Percentiles rank a stretch among this genome's conserved stretches.
Evolutionary conservation across 179 eudicot species (phyloP).

Genomic region (Kewa caespitosa): DNA sequence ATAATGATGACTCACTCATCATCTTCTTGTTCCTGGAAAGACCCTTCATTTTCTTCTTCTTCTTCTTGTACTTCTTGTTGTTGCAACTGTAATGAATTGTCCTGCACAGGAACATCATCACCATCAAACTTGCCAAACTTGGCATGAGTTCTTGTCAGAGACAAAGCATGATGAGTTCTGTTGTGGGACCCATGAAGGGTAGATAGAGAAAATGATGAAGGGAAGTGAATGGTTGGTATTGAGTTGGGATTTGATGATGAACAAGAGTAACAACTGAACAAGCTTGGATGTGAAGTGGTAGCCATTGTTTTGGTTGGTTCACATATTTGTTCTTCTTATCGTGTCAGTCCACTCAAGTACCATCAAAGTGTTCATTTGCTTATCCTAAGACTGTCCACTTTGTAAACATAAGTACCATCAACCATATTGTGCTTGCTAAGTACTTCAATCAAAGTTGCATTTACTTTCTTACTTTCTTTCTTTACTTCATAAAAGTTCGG

Average conservation of each 20-base stretch:
- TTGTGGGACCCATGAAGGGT: conserved; percentile 28
- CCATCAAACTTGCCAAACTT: conserved; percentile 71
- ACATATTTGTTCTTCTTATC: too few relatives aligned
- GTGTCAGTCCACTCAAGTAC: too few relatives aligned
- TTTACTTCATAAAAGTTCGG: too few relatives aligned
- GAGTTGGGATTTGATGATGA: conserved; percentile 37
- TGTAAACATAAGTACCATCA: too few relatives aligned
- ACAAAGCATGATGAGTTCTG: conserved; percentile 31
- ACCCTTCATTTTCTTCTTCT: conserved; percentile 3
- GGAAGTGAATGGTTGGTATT: conserved; percentile 26
- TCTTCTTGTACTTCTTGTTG: background rate
- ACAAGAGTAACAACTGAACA: conserved; percentile 17
- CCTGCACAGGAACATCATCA: conserved; percentile 25
- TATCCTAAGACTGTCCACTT: too few relatives aligned
- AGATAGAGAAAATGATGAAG: conserved; percentile 30
- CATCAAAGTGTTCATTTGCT: too few relatives aligned
- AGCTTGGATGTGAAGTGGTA: conserved; percentile 40
- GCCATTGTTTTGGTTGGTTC: conserved; percentile 20
- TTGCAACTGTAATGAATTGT: conserved; percentile 25
- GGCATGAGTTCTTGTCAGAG: conserved; percentile 42
- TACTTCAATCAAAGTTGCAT: too few relatives aligned
- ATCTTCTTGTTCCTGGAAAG: conserved; percentile 44
- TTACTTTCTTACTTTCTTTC: too few relatives aligned
- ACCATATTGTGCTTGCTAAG: too few relatives aligned
- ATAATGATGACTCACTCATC: conserved; percentile 66